phyloP scores from a whole-genome alignment of 2,329 filamentous ascomycete genomes.

The Fusarium sp. region DNA sequence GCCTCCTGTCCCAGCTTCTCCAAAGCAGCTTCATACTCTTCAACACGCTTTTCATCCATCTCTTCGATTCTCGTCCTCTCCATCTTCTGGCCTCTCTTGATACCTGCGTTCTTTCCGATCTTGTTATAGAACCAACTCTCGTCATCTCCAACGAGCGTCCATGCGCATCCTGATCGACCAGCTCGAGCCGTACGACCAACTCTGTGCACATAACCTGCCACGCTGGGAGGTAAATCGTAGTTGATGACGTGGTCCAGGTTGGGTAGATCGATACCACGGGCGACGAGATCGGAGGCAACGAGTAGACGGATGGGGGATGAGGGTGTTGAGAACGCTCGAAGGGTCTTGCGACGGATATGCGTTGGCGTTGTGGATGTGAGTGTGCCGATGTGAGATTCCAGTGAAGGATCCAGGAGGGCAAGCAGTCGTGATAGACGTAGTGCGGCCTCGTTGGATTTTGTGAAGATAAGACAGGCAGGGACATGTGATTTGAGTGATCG shows the following conservation, averaged over 20 bases:
- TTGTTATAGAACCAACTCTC: constrained; percentile 96
- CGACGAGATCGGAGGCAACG: constrained; percentile 92
- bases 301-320: constrained; percentile 78
- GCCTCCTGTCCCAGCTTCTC: constrained; percentile 73
- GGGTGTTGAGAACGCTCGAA: constrained; percentile 73
- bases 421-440: constrained; percentile 88
- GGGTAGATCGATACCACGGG: constrained; percentile 86
- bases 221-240: constrained; percentile 87
- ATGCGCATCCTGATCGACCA: constrained; percentile 79
- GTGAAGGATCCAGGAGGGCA: constrained; percentile 69
- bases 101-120: constrained; percentile 70
- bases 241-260: constrained; percentile 88
- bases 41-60: constrained; percentile 61
- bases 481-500: constrained; percentile 45
- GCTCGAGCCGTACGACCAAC: constrained; percentile 92
- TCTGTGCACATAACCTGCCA: constrained; percentile 88
- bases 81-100: constrained; percentile 59
- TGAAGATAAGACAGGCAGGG: constrained; percentile 80
- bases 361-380: constrained; percentile 84
- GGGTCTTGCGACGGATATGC: constrained; percentile 73
- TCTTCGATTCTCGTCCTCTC: constrained; percentile 60
- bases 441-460: constrained; percentile 88
- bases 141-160: constrained; percentile 84
- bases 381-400: constrained; percentile 70
- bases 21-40: constrained; percentile 67